Conservation (phyloP, 768 basidiomycete species). For the Lactarius psammicola region DNA sequence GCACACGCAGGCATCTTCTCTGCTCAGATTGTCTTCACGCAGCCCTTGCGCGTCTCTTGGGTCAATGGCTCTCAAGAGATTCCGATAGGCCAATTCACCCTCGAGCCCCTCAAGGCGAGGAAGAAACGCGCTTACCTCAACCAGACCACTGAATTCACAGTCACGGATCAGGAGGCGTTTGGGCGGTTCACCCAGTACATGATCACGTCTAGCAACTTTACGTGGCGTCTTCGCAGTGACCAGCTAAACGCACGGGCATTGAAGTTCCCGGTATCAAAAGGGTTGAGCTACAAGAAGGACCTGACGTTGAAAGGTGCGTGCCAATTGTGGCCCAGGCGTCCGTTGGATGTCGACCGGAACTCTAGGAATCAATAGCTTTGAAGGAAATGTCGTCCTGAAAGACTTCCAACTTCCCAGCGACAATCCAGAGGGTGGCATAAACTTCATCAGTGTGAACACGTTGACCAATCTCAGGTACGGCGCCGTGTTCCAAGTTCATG, state of each 20-base stretch:
- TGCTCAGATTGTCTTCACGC: conserved; percentile 59
- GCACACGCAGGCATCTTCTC: conserved; percentile 65
- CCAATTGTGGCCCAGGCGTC: background rate
- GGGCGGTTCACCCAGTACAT: conserved; percentile 57
- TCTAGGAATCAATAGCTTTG: conserved; percentile 60
- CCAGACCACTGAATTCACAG: conserved; percentile 56
- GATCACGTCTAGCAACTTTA: conserved; percentile 67
- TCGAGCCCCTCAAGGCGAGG: conserved; percentile 49
- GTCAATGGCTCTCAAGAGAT: conserved; percentile 47
- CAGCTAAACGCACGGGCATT: conserved; percentile 60
- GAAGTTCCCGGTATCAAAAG: conserved; percentile 65
- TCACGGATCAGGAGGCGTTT: conserved; percentile 56
- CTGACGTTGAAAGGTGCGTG: conserved; percentile 53
- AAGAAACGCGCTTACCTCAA: conserved; percentile 60
- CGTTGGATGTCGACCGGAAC: conserved; percentile 5
- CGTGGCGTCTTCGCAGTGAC: conserved; percentile 60
- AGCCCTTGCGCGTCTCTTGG: conserved; percentile 61
- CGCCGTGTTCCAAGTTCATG: conserved; percentile 2
- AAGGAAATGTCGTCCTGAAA: conserved; percentile 51
- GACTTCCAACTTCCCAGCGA: conserved; percentile 68
- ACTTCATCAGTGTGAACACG: conserved; percentile 56
- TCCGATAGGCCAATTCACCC: conserved; percentile 52
- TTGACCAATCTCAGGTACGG: conserved; percentile 57
- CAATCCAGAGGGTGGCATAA: conserved; percentile 62
- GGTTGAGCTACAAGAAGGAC: conserved; percentile 61